Evolutionary conservation across 352 stramenopile genomes (phyloP).

Genomic region (Globisporangium radiosum): DNA sequence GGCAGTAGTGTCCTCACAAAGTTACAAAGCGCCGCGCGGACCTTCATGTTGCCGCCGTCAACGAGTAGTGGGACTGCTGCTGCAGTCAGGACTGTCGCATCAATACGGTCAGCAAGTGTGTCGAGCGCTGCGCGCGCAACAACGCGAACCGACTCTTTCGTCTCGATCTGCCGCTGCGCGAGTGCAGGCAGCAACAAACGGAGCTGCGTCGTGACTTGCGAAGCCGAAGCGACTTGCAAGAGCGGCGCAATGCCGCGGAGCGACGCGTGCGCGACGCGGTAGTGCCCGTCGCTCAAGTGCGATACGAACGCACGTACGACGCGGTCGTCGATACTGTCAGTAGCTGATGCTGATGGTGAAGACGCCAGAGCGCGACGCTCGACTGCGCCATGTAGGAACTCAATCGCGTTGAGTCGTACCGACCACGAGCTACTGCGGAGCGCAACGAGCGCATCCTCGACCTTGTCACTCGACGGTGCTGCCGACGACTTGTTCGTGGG

Average conservation of each 20-base stretch:
- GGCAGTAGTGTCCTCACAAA: conserved; percentile 4
- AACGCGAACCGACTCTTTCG: conserved; percentile 52
- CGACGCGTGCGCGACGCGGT: conserved; percentile 66
- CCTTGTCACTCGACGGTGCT: conserved; percentile 13
- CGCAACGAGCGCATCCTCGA: conserved; percentile 44
- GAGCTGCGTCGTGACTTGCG: conserved; percentile 41
- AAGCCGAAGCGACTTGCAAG: conserved; percentile 28
- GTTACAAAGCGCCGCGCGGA: conserved; percentile 23
- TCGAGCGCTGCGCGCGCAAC: conserved; percentile 59
- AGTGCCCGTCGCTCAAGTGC: conserved; percentile 64
- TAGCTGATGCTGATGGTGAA: conserved; percentile 9
- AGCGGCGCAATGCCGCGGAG: conserved; percentile 50
- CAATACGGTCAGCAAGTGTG: conserved; percentile 40
- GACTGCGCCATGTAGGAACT: conserved; percentile 33
- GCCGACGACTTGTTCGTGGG: not conserved
- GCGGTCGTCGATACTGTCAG: conserved; percentile 33
- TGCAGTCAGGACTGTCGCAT: conserved; percentile 34
- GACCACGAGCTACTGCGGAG: conserved; percentile 61
- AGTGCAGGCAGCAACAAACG: conserved; percentile 56
- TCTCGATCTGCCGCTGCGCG: conserved; percentile 74
- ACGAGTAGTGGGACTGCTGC: conserved; percentile 53
- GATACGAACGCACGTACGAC: conserved; percentile 49
- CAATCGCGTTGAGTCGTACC: conserved; percentile 50
- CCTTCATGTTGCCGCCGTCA: conserved; percentile 77
- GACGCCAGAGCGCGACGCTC: conserved; percentile 3